These are phyloP conservation scores for Cryphonectria radicalis DNA, from an alignment of 2,329 filamentous ascomycete genomes.

Conservation along the genomic window DNA sequence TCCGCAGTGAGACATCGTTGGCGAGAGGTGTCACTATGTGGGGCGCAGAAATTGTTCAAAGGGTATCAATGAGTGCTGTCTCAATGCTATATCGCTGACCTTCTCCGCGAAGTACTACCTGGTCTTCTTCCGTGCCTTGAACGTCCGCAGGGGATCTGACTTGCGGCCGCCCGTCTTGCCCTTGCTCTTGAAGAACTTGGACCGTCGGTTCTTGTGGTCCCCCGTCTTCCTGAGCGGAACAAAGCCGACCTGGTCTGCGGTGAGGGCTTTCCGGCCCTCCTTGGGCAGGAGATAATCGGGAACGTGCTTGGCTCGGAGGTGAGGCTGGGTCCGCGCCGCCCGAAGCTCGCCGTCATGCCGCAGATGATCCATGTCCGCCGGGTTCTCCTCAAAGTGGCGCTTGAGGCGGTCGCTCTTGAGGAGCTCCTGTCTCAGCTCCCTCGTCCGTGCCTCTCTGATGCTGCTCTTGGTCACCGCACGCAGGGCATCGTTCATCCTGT, in stretches of 20 bases:
- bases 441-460: conserved; percentile 84
- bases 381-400: conserved; percentile 96
- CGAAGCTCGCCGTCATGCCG: conserved; percentile 89
- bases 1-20: not conserved
- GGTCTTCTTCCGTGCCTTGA: conserved; percentile 66
- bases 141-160: conserved; percentile 85
- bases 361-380: conserved; percentile 82
- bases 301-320: conserved; percentile 78
- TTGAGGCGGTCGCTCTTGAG: conserved; percentile 94
- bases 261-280: conserved; percentile 72
- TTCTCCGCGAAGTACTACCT: conserved; percentile 29
- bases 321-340: conserved; percentile 80
- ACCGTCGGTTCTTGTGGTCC: conserved; percentile 51
- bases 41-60: not conserved
- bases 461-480: conserved; percentile 88
- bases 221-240: conserved; percentile 65
- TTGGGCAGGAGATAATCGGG: conserved; percentile 89
- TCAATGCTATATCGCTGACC: not conserved
- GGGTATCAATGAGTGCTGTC: conserved; percentile 10
- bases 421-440: conserved; percentile 86
- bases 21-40: not conserved
- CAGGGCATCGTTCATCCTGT: conserved; percentile 91
- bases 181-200: conserved; percentile 49
- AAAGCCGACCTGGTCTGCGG: conserved; percentile 71
- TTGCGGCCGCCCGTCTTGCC: conserved; percentile 60